Base-by-base conservation (phyloP, 768 basidiomycete species). In the Suillus plorans region DNA sequence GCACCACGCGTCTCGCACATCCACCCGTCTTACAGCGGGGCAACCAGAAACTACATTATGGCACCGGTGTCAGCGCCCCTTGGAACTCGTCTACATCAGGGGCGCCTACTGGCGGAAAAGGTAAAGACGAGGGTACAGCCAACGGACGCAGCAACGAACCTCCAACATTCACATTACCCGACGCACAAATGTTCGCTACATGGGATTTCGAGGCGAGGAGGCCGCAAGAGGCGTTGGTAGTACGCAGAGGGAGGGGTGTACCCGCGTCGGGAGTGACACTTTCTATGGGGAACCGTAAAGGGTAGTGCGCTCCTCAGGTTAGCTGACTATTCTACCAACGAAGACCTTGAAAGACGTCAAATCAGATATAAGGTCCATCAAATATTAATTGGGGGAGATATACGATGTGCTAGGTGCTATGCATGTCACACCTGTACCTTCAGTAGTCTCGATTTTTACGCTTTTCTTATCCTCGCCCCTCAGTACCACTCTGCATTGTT, bases 1-100 rank as follows among this genome's bases (percentile, higher is more conserved):
- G 91, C 22, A 86, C 87, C 13, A 86, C 83, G 10, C 85, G 87
- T 5, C 80, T 94, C 18, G 75, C 80, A 0, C 89, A 91, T 69
- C 91, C 91, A 4, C 84, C 87, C 0, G 81, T 86, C 2, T 80
- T 92, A 42, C 78, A 82, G 56, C 84, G 89, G 18, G 75, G 75
- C 7, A 56, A 72, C 2, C 75, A 81, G 60, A 82, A 77, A 64
- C 74, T 83, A 1, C 68, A 71, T 41, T 84, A 83, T 50, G 82
- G 82, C 3, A 64, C 75, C 0, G 77, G 80, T 6, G 64, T 78
- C 20, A 73, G 72, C 12, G 83, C 82, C 18, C 79, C 83, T 0
- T 84, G 82, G 82, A 83, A 83, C 60, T 75, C 81, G 8, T 79
- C 74, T 31, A 41, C 65, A 53, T 60, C 63, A 20, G 52, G 61